Base-by-base conservation (phyloP, 345 rosid genomes). In the Salix udensis region DNA sequence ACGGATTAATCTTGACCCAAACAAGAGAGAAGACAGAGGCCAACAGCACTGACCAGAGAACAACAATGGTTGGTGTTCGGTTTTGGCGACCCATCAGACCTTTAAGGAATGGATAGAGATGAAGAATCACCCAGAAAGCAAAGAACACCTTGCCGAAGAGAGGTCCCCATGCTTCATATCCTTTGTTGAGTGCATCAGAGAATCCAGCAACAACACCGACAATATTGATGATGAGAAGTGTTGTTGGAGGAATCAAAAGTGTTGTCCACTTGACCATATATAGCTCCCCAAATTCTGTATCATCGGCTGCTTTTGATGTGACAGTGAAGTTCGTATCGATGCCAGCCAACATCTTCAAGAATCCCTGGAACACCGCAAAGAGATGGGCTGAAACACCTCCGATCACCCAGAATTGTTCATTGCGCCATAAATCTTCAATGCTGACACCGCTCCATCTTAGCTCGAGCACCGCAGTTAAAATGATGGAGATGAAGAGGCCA, bases 71-170 rank as follows among this genome's bases (percentile, higher is more conserved):
- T 1, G 98, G 99, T 18, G 97, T 93, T 82, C 98, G 80, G 87
- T 96, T 93, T 79, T 96, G 99, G 78, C 96, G 89, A 37, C 99
- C 98, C 99, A 96, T 93, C n/a, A 96, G 94, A 87, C 99, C 99
- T 81, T 96, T 92, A 40, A 96, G 96, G 92, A 96, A 93, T 48
- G 99, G 98, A 85, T 96, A 93, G 69, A 96, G 92, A 92, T 93
- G 98, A 69, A 93, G 87, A 76, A 96, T 91, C 75, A 93, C 99
- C 99, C 99, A 96, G 70, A 96, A 87, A 70, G 99, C 91, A 71
- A 96, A 96, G 85, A 96, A 96, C 64, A 91, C 90, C 75, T 93
- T 96, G 23, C 99, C 99, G 37, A 96, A 93, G 73, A 96, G 93
- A 7, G 97, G 99, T 26, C 99, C 99, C 98, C 99, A 93, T 31